phyloP scores from a whole-genome alignment of 1,139 yeast species.

The Kodamaea suecica region DNA sequence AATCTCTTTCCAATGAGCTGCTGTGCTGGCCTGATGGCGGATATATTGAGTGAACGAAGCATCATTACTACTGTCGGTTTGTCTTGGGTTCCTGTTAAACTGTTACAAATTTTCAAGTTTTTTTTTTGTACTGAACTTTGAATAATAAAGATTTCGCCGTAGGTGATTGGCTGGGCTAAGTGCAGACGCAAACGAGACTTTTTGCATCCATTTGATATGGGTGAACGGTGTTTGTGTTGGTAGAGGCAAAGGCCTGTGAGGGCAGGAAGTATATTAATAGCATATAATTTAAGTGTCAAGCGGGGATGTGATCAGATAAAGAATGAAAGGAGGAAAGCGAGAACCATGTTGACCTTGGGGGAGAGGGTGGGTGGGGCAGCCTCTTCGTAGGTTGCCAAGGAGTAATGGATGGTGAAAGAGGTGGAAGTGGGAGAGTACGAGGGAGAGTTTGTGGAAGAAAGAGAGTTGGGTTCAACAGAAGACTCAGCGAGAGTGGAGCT shows the following conservation, averaged over 20 bases:
- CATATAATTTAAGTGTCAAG: too few relatives aligned
- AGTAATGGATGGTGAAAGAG: not conserved
- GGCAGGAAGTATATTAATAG: not conserved
- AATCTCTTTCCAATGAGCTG: constrained; percentile 23
- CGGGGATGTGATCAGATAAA: too few relatives aligned
- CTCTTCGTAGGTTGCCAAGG: not conserved
- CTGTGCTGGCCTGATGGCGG: constrained; percentile 9
- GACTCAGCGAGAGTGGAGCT: too few relatives aligned
- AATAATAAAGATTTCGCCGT: constrained; percentile 15
- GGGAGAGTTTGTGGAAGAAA: not conserved
- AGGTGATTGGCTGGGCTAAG: constrained; percentile 21
- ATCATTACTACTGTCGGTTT: too few relatives aligned
- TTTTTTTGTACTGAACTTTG: constrained; percentile 9
- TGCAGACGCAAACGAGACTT: constrained; percentile 9
- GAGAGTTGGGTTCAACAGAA: too few relatives aligned
- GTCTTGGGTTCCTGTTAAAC: too few relatives aligned
- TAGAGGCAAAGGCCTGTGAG: not conserved
- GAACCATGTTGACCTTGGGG: not conserved
- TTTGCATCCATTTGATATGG: not conserved
- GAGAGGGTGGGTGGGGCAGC: not conserved
- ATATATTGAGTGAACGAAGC: constrained; percentile 15
- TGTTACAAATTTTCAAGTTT: constrained; percentile 4
- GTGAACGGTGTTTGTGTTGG: not conserved
- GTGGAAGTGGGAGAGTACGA: not conserved
- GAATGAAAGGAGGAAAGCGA: too few relatives aligned